Base-by-base conservation (phyloP, 1,284 basidiomycete genomes). In the Gomphus sp. region DNA sequence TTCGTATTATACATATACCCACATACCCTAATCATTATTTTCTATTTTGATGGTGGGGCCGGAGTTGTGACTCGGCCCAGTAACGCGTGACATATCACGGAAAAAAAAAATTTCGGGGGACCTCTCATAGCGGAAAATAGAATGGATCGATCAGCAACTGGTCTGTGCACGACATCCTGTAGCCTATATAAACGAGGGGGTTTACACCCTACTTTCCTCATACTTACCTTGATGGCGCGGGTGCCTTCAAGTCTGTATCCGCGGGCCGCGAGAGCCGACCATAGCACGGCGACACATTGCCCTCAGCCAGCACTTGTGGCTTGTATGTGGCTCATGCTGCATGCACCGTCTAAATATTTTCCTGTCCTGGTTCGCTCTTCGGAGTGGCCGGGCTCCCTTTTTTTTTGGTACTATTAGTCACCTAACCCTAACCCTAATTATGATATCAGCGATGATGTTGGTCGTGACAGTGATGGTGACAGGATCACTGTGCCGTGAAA, bases 311-410 rank as follows among this genome's bases (percentile, higher is more conserved):
- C 70, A 62, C 70, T 70, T 71, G 71, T 69, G 76, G 78, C 71
- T 82, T 82, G 81, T 81, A 79, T 81, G 80, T 70, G 78, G 77
- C 80, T 78, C 34, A 54, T 73, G 80, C 80, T 73, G 76, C 76
- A 80, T 82, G 80, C 79, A 82, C 75, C 74, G 79, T 84, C 81
- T 73, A 65, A 83, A 84, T 84, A 84, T 84, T 84, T 84, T 73
- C 80, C 81, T 73, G 80, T 80, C 75, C 77, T 73, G 73, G 74
- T 77, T 73, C 68, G 75, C 78, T 79, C 80, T 65, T 69, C 68
- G 66, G 68, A 68, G 68, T 67, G 68, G 67, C 67, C 63, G 63
- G 68, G 68, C 67, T 61, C 45, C n/a, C n/a, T 62, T 64, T 66
- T 67, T 65, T 61, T 65, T n/a, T 43, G 36, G 52, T 33, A 12